Evolutionary conservation across 73 alveolate species (phyloP), one percentile per base, ranked within the genome.

Genomic region (Tetrahymena elliotti): DNA sequence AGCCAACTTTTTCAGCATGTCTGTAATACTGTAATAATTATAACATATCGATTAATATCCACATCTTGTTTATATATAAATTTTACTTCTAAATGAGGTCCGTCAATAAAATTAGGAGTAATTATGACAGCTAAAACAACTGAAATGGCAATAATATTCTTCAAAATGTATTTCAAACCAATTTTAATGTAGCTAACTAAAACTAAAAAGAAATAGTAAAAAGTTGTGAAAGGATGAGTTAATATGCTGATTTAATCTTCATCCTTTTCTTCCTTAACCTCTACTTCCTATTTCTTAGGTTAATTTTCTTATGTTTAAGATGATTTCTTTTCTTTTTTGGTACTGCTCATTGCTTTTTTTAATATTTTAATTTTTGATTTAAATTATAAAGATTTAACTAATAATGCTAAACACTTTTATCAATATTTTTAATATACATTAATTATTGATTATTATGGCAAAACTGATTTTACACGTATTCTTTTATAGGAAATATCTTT

Each of bases 1-100:
- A 40, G 39, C 93, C 95, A 82, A 97, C 84, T 12, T 97, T 98
- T 53, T 94, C 96, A 31, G 52, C 95, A 15, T 94, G 52, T 94
- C 39, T 84, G 68, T 84, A 84, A 37, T 39, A 88, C 96, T 94
- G 9, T 84, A 47, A 47, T 47, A 18, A 27, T 84, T 15, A n/a
- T 33, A 84, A 84, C 1, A 84, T 84, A 3, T 2, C 13, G 4
- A 15, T 84, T 1, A 8, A 0, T 84, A 16, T 33, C 20, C 20
- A 4, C 83, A n/a, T n/a, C 37, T 27, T 84, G 31, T 6, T 84
- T 3, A 11, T 38, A n/a, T 27, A 2, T 22, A 15, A 83, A 68
- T 52, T 38, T 24, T 94, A 94, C 96, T 31, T 31, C 95, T 35
- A 38, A 39, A 38, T 94, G 96, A 33, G 83, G 82, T 47, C 96